Evolutionary conservation across 192 early-diverging fungal genomes (phyloP).

Genomic region (Rhizophagus prolifer): DNA sequence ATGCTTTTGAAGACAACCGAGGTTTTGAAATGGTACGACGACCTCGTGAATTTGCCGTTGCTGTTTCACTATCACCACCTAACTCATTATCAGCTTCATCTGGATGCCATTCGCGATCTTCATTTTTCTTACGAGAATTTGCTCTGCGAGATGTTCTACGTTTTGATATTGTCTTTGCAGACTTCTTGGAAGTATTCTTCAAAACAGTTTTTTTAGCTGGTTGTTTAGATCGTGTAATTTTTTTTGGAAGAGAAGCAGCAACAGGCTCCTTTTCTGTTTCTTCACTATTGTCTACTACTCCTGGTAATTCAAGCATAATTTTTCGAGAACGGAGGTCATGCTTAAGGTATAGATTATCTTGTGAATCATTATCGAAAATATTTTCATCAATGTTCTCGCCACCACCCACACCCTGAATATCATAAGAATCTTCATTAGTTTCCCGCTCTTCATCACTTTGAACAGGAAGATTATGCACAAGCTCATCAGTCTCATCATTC

Average conservation of each 20-base stretch:
- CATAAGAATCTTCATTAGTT: neutral
- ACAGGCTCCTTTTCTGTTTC: too few species aligned
- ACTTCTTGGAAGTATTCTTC: neutral
- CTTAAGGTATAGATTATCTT: neutral
- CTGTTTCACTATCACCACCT: neutral
- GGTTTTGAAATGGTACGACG: neutral
- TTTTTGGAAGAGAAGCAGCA: neutral
- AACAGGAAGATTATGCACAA: neutral
- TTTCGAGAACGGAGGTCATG: conserved; percentile 5
- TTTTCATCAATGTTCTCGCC: neutral
- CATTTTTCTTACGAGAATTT: neutral
- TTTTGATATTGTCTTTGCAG: neutral
- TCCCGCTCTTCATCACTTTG: neutral
- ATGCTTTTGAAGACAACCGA: neutral
- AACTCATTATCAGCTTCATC: conserved; percentile 12
- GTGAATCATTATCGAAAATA: neutral
- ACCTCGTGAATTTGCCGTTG: neutral
- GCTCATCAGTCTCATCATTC: neutral
- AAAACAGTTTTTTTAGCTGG: neutral
- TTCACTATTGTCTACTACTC: too few species aligned
- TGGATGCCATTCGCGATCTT: conserved; percentile 3
- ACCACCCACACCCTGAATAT: neutral
- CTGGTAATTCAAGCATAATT: neutral
- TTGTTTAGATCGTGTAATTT: neutral
- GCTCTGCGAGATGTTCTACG: neutral